Evolutionary conservation across 768 basidiomycete species (phyloP).

Genomic region (Suillus lakei): DNA sequence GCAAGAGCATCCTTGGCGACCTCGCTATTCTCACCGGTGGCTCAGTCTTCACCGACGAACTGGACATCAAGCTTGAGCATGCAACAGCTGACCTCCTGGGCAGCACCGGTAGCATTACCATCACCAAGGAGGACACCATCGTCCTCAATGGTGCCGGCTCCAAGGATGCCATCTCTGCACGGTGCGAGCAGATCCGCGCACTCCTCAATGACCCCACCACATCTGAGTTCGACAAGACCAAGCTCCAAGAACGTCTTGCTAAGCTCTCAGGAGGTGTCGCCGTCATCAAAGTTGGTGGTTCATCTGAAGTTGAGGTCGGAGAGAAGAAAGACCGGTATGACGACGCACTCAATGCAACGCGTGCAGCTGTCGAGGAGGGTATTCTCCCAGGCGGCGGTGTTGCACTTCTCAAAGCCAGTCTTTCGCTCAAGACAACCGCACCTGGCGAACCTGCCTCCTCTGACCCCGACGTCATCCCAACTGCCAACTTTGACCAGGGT

Average conservation of each 20-base stretch:
- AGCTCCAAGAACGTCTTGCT: constrained; percentile 95
- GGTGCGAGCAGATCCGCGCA: constrained; percentile 94
- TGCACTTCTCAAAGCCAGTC: constrained; percentile 85
- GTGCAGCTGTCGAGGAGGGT: constrained; percentile 98
- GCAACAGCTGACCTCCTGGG: constrained; percentile 90
- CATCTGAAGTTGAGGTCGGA: constrained; percentile 93
- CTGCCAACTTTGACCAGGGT: constrained; percentile 95
- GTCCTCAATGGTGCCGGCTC: constrained; percentile 92
- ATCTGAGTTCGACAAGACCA: constrained; percentile 91
- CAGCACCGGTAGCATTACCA: constrained; percentile 86
- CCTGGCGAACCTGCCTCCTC: constrained; percentile 54
- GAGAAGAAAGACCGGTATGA: constrained; percentile 99
- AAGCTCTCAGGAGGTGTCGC: constrained; percentile 97
- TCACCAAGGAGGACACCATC: constrained; percentile 99
- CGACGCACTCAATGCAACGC: constrained; percentile 96
- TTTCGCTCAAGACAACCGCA: constrained; percentile 63
- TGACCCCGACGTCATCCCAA: constrained; percentile 70
- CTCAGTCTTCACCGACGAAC: constrained; percentile 95
- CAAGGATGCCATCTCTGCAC: constrained; percentile 87
- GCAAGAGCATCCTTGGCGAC: constrained; percentile 97
- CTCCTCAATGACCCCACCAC: constrained; percentile 84
- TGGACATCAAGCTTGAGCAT: constrained; percentile 96
- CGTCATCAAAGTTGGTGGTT: constrained; percentile 97
- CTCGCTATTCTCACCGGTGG: constrained; percentile 97
- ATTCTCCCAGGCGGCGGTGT: constrained; percentile 97